Evolutionary conservation across 2,329 filamentous ascomycete species (phyloP), one percentile per base, ranked within the genome.

Genomic region (Sarocladium strictum): DNA sequence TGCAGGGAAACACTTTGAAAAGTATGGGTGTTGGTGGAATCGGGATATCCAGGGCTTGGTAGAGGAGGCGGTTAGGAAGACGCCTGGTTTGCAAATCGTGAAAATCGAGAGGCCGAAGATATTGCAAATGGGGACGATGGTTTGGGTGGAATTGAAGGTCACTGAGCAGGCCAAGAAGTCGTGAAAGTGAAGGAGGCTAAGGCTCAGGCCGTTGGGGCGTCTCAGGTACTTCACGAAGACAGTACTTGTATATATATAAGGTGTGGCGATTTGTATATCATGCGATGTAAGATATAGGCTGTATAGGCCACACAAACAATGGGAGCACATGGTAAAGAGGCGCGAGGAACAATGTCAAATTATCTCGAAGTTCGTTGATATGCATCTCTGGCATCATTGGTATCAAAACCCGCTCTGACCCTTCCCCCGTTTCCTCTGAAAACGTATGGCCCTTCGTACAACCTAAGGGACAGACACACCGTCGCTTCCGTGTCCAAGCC

Each of bases 1-100:
- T 55, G 83, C 83, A 0, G 67, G 68, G 15, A 67, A 69, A 21
- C 83, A 86, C 62, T 84, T 83, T 56, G 69, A 72, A 21, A 76
- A 78, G 60, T 86, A 81, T 62, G 83, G 83, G 2, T 86, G 83
- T 69, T 86, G 83, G 83, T 86, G 82, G 82, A 86, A 86, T 67
- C 72, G 83, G 53, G 83, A 86, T 62, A 77, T 86, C 56, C 76
- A 78, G 61, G 68, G 62, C 32, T 72, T 85, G 27, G 75, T 85
- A 9, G 68, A 73, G 53, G 72, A 76, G 57, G 82, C 80, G 27
- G 70, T 70, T 19, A 58, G 61, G 52, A 63, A 64, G 51, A 71
- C 78, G 3, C 79, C 78, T 0, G 80, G 81, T 2, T 68, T 86
- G 51, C 77, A 84, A 64, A 69, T 86, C 38, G 74, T 85, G 41